A percentile compares a stretch with the other conserved stretches of the same genome.
phyloP scores from a whole-genome alignment of 371 early-diverging fungal species.

The Saksenaea oblongispora region DNA sequence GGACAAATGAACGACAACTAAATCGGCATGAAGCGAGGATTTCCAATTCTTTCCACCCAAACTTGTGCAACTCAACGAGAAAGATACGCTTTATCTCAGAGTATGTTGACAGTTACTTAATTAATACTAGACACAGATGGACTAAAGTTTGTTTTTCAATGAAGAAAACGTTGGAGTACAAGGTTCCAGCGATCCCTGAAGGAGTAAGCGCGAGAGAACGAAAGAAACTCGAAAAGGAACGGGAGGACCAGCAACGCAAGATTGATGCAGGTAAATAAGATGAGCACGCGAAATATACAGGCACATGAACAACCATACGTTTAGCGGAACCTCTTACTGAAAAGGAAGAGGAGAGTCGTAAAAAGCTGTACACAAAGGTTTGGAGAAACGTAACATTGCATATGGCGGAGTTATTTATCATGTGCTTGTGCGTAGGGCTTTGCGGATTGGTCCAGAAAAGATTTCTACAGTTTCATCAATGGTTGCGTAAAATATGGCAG shows the following conservation, averaged over 20 bases:
- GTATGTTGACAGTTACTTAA: constrained; percentile 5
- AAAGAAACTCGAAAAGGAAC: constrained; percentile 63
- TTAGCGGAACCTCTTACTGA: constrained; percentile 88
- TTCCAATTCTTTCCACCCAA: constrained; percentile 92
- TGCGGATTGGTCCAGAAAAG: constrained; percentile 91
- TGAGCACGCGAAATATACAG: background rate
- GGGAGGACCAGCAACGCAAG: constrained; percentile 80
- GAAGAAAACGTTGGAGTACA: constrained; percentile 68
- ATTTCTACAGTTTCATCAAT: constrained; percentile 87
- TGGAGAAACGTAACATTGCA: constrained; percentile 12
- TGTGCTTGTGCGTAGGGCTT: constrained; percentile 67
- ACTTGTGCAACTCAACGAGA: constrained; percentile 78
- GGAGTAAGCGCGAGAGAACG: constrained; percentile 39
- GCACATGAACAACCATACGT: background rate
- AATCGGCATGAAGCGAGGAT: constrained; percentile 54
- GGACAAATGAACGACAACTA: constrained; percentile 14
- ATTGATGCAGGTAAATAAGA: constrained; percentile 63
- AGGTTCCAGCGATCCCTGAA: constrained; percentile 42
- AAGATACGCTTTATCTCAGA: constrained; percentile 68
- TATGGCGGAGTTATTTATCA: background rate
- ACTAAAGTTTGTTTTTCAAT: background rate
- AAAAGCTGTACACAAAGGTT: constrained; percentile 61
- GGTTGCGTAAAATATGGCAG: constrained; percentile 92
- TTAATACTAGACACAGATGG: background rate
- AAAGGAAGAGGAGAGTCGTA: constrained; percentile 84